Conservation (phyloP, 805 yeast genomes). For the Candida ipomoeae region DNA sequence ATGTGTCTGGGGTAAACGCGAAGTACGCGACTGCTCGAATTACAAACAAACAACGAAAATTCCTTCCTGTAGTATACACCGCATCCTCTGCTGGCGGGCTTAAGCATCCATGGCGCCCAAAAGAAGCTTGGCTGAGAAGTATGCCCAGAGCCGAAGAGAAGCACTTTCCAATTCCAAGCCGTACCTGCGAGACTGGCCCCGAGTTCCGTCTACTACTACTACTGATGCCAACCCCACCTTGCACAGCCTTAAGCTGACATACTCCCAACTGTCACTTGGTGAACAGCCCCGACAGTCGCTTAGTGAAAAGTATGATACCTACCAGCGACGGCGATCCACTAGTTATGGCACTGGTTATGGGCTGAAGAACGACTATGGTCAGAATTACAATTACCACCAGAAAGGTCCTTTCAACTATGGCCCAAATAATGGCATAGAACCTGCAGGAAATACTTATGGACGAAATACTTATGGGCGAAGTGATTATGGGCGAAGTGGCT, state of each 20-base stretch:
- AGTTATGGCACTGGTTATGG: background rate
- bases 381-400: background rate
- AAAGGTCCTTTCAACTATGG: background rate
- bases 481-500: no score
- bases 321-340: background rate
- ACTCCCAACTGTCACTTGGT: background rate
- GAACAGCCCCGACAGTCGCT: background rate
- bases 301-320: background rate
- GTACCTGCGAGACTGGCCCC: background rate
- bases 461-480: no score
- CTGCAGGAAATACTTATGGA: no score
- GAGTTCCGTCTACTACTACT: background rate
- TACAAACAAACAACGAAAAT: conserved; percentile 3
- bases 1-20: background rate
- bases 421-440: no score
- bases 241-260: background rate
- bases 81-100: background rate
- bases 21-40: conserved; percentile 3
- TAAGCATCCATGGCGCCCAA: conserved; percentile 10
- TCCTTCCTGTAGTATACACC: background rate
- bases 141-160: conserved; percentile 9
- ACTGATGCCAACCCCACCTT: background rate
- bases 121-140: conserved; percentile 15
- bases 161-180: background rate
- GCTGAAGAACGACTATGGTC: no score